A percentile compares a stretch with the other conserved stretches of the same genome.
These are phyloP conservation scores for Pythium aquatile DNA, from an alignment of 352 stramenopile species.

Conservation along the genomic window DNA sequence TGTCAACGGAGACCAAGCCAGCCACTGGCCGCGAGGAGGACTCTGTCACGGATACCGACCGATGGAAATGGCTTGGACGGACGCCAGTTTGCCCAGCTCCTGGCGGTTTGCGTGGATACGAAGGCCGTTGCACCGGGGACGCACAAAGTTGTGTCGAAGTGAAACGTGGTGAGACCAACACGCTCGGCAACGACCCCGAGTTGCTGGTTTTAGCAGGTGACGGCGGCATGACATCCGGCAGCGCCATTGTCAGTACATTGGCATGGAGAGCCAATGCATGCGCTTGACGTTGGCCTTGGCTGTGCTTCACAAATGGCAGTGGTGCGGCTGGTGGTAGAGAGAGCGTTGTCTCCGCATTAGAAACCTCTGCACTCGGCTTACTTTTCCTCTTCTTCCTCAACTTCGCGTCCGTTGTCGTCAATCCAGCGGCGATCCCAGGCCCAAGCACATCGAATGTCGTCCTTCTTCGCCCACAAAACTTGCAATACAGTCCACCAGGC, in stretches of 20 bases:
- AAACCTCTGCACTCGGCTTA: not conserved
- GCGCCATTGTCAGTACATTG: not conserved
- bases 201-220: not conserved
- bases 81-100: not conserved
- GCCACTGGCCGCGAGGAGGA: not conserved
- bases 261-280: not conserved
- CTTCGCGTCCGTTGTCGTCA: slow-evolving; percentile 15
- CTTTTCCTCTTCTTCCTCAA: slow-evolving; percentile 12
- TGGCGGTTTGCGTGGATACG: not conserved
- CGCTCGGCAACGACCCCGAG: not conserved
- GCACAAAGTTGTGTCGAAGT: not conserved
- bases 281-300: not conserved
- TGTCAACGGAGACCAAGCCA: slow-evolving; percentile 9
- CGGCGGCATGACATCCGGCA: not conserved
- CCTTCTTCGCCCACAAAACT: slow-evolving; percentile 54
- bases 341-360: not conserved
- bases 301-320: not conserved
- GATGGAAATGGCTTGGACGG: slow-evolving; percentile 3
- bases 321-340: not conserved
- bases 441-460: slow-evolving; percentile 31
- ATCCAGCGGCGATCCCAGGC: not conserved
- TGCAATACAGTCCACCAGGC: slow-evolving; percentile 59
- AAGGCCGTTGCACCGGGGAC: not conserved
- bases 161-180: not conserved
- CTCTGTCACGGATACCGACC: not conserved